Conservation (phyloP, 2,329 filamentous ascomycete genomes). For the Dryadomyces quercivorus region DNA sequence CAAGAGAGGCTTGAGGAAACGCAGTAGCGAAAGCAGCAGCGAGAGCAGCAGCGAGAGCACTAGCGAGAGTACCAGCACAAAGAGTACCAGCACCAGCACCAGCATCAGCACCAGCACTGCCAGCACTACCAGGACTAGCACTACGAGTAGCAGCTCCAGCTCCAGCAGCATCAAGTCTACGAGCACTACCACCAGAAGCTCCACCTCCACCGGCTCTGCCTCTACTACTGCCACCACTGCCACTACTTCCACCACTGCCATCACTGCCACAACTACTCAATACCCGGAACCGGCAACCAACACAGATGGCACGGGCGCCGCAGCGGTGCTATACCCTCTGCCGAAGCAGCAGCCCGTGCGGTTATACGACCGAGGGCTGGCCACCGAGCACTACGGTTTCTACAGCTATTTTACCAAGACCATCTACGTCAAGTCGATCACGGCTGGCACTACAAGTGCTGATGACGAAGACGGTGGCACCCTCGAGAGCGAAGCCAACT, state of each 20-base stretch:
- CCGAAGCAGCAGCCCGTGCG: conserved; percentile 66
- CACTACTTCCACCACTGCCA: conserved; percentile 4
- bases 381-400: conserved; percentile 84
- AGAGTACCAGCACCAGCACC: conserved; percentile 1
- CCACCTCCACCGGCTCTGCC: too few species aligned
- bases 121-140: background rate
- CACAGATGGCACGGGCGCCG: conserved; percentile 57
- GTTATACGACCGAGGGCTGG: conserved; percentile 70
- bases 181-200: background rate
- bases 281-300: conserved; percentile 54
- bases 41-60: conserved; percentile 4
- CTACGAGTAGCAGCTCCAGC: background rate
- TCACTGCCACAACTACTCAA: conserved; percentile 15
- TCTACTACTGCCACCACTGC: too few species aligned
- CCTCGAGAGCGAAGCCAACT: conserved; percentile 37
- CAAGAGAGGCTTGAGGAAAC: conserved; percentile 8
- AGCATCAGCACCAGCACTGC: background rate
- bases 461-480: conserved; percentile 39
- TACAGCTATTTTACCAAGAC: conserved; percentile 85
- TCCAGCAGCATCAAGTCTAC: background rate
- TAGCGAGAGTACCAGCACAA: conserved; percentile 7
- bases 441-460: conserved; percentile 21
- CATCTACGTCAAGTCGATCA: conserved; percentile 60
- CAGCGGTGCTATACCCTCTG: conserved; percentile 60
- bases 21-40: conserved; percentile 2